Evolutionary conservation across 768 basidiomycete species (phyloP), one percentile per base, ranked within the genome.

Genomic region (Russula sp.): DNA sequence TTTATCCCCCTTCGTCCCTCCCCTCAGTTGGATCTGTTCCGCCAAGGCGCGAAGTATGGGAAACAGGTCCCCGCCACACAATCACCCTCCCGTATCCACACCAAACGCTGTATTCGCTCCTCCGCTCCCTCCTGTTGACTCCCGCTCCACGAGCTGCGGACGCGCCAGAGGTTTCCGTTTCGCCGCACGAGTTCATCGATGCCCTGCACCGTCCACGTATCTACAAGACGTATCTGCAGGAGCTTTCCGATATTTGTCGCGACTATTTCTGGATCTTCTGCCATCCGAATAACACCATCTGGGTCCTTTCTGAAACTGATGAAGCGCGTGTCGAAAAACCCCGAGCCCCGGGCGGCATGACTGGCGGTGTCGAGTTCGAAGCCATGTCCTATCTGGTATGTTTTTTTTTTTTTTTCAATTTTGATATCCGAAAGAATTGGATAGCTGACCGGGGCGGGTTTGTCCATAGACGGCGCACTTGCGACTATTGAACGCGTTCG

Each of bases 261-360:
- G 97, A 99, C 73, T 93, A 92, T 76, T 93, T 92, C 75, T 95
- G 94, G 94, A 88, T 97, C 46, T 96, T 98, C 76, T 98, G 96
- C 73, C 97, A 99, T 72, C 89, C 90, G 2, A 89, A 88, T 72
- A 99, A 98, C 69, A 86, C 87, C 0, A 86, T 98, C 57, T 98
- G 96, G 96, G 79, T 86, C 22, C 76, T 97, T 22, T 74, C 80
- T 9, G 89, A 96, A 69, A 88, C 91, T 2, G 92, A 98, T 72
- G 89, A 93, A 72, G 83, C 77, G 2, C 83, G 84, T 64, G 92
- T 93, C 5, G 95, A 97, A 76, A 90, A 87, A 71, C 94, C 94
- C 16, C 81, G 90, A 62, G 96, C 97, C 14, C 97, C 97, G 3
- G 93, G 94, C 6, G 96, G 97, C 18, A 98, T 98, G 87, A 98